phyloP scores from a whole-genome alignment of 768 basidiomycete species.

The Tricholomella constricta region DNA sequence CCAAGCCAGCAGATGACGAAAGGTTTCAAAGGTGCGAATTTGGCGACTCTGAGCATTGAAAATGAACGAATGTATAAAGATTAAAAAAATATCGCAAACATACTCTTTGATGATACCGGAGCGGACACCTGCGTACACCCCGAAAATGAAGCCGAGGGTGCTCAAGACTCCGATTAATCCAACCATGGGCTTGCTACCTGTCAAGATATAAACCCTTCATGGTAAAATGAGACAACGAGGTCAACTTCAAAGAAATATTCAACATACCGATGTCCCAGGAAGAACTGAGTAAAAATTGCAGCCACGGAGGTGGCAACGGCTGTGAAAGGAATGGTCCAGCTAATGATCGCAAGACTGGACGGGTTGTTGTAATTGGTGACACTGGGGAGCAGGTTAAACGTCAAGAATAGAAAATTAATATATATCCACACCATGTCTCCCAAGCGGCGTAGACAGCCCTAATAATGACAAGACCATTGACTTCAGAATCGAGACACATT shows the following conservation, averaged over 20 bases:
- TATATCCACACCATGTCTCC: slow-evolving; percentile 26
- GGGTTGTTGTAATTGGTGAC: slow-evolving; percentile 44
- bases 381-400: slow-evolving; percentile 29
- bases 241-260: not conserved
- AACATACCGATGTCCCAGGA: slow-evolving; percentile 47
- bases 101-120: slow-evolving; percentile 45
- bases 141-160: slow-evolving; percentile 42
- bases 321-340: slow-evolving; percentile 56
- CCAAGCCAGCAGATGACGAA: slow-evolving; percentile 49
- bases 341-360: slow-evolving; percentile 33
- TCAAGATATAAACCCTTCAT: slow-evolving; percentile 36
- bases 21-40: slow-evolving; percentile 41
- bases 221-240: not conserved
- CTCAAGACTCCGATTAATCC: slow-evolving; percentile 40
- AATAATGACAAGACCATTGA: slow-evolving; percentile 1
- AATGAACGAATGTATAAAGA: not conserved
- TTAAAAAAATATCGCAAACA: slow-evolving; percentile 13
- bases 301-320: slow-evolving; percentile 47
- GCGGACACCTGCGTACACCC: slow-evolving; percentile 42
- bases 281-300: slow-evolving; percentile 52
- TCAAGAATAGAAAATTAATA: slow-evolving; percentile 4
- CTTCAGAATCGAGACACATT: too few species aligned
- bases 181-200: slow-evolving; percentile 35
- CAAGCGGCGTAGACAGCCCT: slow-evolving; percentile 33
- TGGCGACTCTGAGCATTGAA: slow-evolving; percentile 34